Evolutionary conservation across 257 asterid genomes (phyloP), one percentile per base, ranked within the genome.

Genomic region (Lycium ferocissimum): DNA sequence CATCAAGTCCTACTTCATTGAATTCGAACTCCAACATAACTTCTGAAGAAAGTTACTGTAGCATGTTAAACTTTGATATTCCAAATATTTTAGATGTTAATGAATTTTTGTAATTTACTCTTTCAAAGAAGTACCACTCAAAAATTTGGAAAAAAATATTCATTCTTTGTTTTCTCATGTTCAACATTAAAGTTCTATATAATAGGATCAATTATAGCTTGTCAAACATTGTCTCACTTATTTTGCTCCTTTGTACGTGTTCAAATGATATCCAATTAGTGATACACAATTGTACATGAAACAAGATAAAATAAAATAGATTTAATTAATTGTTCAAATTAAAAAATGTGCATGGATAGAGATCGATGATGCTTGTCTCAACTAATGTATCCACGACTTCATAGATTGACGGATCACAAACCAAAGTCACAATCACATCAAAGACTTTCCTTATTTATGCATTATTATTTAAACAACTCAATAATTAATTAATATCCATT

Each of bases 21-120:
- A 86, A 92, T 85, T 92, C 97, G 1, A 87, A 80, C 58, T 92
- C 94, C 76, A 83, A 53, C n/a, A 83, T 80, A 9, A 67, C 49
- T 17, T 61, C 83, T 1, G 97, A 91, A 79, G 97, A 89, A 69
- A 92, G 94, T 59, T 89, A 92, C 53, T 88, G 94, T 92, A 90
- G 88, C 62, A 75, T 95, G 89, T 76, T 91, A 86, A 91, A 92
- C 87, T 95, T 90, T 73, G 93, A 75, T 72, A 89, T 95, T 37
- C 83, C 89, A 2, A 91, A 93, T 38, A 76, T 87, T 15, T 88
- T 91, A 72, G 94, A 90, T 49, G 61, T 91, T 61, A 84, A 83
- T 86, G 93, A 83, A 83, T 92, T 92, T 88, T 82, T 95, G 89
- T 91, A 86, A 67, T 75, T 73, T 82, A 35, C 63, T 58, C 22